Base-by-base conservation (phyloP, 1,284 basidiomycete genomes). In the Ustilago curta region DNA sequence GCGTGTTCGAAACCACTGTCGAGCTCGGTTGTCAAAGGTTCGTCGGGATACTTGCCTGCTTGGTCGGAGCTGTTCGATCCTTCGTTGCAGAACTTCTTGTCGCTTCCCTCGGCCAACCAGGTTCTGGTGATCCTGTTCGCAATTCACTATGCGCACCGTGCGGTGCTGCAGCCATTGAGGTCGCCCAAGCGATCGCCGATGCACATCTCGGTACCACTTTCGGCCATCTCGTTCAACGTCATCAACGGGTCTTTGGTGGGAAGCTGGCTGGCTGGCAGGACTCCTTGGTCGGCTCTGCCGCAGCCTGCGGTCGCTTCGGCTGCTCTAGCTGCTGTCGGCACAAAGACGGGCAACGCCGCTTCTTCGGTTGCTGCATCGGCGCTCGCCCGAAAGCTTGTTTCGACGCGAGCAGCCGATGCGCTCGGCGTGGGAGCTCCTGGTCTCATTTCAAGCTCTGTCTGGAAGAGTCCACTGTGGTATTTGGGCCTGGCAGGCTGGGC, bases 121-220 rank as follows among this genome's bases (percentile, higher is more conserved):
- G 72, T 93, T 29, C 88, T 94, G 51, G 87, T 88, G 18, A 73
- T 84, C 0, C 87, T 91, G 55, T 96, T 89, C 84, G 83, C 94
- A 47, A 75, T 88, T 1, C 94, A 97, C 87, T 97, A 97, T 85
- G 75, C 89, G 54, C 94, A 96, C 85, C 91, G 95, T 42, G 91
- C 93, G 4, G 65, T 97, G 63, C 83, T 96, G 32, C 92, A 91
- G 0, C 95, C 95, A 7, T 87, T 95, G 11, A 90, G 92, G 57
- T 91, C 92, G 0, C 93, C 94, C 0, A 90, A 90, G 23, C 90
- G 94, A 37, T 92, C 92, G 1, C 91, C 90, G 66, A 87, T 91
- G 16, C 93, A 95, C 85, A 82, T 93, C 59, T 83, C 86, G 47
- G 90, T 96, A 3, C 87, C 90, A 0, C 56, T 91, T 14, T 77